A percentile compares a stretch with the other conserved stretches of the same genome.
These are phyloP conservation scores for Taphrina sp. DNA, from an alignment of 1,139 yeast species.

Conservation along the genomic window DNA sequence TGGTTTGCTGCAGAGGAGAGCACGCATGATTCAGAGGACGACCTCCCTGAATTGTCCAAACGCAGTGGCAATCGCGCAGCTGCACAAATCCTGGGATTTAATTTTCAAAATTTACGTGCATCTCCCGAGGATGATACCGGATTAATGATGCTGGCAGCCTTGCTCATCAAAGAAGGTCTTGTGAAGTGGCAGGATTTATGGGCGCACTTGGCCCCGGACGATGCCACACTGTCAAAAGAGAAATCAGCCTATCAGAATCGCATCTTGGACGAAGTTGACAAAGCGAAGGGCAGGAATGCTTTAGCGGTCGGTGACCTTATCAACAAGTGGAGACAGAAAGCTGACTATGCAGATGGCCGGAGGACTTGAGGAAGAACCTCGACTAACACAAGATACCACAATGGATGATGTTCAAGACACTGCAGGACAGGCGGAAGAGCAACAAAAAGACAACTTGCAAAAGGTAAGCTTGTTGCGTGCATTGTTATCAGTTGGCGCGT, in stretches of 20 bases:
- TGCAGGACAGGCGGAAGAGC: too few species aligned
- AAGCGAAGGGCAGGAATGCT: slow-evolving; percentile 58
- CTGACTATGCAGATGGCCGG: slow-evolving; percentile 80
- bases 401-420: slow-evolving; percentile 28
- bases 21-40: not conserved
- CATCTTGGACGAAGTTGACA: slow-evolving; percentile 60
- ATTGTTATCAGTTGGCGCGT: slow-evolving; percentile 61
- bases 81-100: slow-evolving; percentile 60
- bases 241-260: slow-evolving; percentile 53
- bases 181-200: slow-evolving; percentile 64
- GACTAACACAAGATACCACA: slow-evolving; percentile 35
- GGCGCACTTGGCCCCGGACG: slow-evolving; percentile 54
- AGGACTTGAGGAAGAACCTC: slow-evolving; percentile 60
- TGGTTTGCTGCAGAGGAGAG: slow-evolving; percentile 21
- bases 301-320: slow-evolving; percentile 2
- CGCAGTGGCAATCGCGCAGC: slow-evolving; percentile 62
- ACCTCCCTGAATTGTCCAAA: slow-evolving; percentile 8
- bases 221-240: slow-evolving; percentile 48
- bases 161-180: slow-evolving; percentile 68
- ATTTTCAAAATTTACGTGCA: slow-evolving; percentile 46
- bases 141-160: slow-evolving; percentile 51
- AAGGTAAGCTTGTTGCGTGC: slow-evolving; percentile 53
- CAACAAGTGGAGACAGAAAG: too few species aligned
- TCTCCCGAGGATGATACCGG: slow-evolving; percentile 47
- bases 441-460: slow-evolving; percentile 35